Base-by-base conservation (phyloP, 2,329 filamentous ascomycete species). In the Leptoxyphium fumago region DNA sequence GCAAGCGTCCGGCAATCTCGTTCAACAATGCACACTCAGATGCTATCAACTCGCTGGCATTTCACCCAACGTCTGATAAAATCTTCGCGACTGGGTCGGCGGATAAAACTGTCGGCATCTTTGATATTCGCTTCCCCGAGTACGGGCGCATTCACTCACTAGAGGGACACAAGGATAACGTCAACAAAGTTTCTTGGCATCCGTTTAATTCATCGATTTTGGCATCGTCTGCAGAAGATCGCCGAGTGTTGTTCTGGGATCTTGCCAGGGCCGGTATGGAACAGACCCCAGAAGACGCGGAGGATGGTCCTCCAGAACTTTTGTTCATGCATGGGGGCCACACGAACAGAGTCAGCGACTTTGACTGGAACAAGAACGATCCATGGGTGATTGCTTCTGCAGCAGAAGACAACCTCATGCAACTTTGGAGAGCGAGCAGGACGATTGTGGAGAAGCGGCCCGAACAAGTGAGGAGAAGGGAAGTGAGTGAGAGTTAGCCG, bases 311-410 rank as follows among this genome's bases (percentile, higher is more conserved):
- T 1, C 89, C 91, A 42, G 91, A 98, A 65, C 72, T 98, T 83
- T 70, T 98, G 1, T 98, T 98, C 67, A 96, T 98, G 88, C 91
- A 98, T 58, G 91, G 91, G 48, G 91, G 91, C 29, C 93, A 98
- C 68, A 98, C 91, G 10, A 95, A 95, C 66, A 83, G 93, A 52
- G 78, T 98, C 48, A 87, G 85, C 30, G 93, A 98, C 64, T 98
- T 98, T 59, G 89, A 83, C 66, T 98, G 89, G 89, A 98, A 98
- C 64, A 78, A 79, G 53, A 94, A 94, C 61, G 87, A 95, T 57
- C 88, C 89, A 4, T 98, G 93, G 93, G 77, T 95, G 44, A 84
- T 98, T 52, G 88, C 87, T 62, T 94, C 84, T 48, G 88, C 91
- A 13, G 91, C 89, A 1, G 93, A 98, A 61, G 91, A 98, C 67